Evolutionary conservation across 345 rosid genomes (phyloP), one percentile per base, ranked within the genome.

Genomic region (Sisymbrium altissimum): DNA sequence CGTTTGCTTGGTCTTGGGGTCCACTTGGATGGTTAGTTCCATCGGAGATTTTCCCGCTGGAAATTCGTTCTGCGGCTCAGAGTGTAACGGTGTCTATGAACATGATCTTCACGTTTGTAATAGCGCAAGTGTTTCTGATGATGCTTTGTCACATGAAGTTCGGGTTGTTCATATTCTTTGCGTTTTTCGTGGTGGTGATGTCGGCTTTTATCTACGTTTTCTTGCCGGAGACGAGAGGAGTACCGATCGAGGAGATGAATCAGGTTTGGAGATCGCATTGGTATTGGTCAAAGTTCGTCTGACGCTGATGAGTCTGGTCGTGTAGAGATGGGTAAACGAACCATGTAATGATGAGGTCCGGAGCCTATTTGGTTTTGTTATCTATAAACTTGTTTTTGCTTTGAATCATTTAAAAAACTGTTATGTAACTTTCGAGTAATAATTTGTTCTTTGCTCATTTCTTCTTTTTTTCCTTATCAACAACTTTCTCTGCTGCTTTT

Each of bases 1-100:
- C 94, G 4, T 93, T 93, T 40, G 96, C 97, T 3, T 91, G 97
- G 96, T 93, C 98, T 0, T 93, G 97, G 98, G 97, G 97, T 3
- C 98, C 98, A 8, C 89, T 93, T 0, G 97, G 96, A 1, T 93
- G 98, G 98, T 45, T 93, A 39, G 97, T 93, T 3, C 98, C 98
- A 0, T 91, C 97, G 72, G 97, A 93, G 77, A 93, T 93, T 29
- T 93, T 91, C 81, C 97, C 98, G 6, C 59, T 89, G 23, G 98
- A 93, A 67, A 89, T 93, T 56, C 78, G 97, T 19, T 93, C 97
- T 0, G 97, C 97, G 1, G 97, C 98, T 0, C 98, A 93, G 74
- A 93, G 97, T 70, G 39, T 93, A 65, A 91, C 84, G 1, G 98
- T 93, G 6, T 93, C 94, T 0, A 91, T 93, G 49, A 93, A 91